Evolutionary conservation across 768 basidiomycete species (phyloP), one percentile per base, ranked within the genome.

Genomic region (Paxillus rubicundulus): DNA sequence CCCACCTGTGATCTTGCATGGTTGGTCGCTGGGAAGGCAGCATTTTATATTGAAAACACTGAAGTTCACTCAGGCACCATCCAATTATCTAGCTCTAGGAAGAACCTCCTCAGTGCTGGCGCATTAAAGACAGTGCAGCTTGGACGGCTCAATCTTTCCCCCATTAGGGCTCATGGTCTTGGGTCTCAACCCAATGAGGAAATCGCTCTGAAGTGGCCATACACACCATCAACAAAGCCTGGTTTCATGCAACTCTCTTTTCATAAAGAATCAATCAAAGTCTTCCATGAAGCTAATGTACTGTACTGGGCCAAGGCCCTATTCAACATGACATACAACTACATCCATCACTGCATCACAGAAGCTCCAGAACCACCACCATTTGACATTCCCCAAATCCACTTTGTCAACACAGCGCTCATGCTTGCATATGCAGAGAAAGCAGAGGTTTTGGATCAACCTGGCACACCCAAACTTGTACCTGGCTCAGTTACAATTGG

Each of bases 231-330:
- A 1, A 8, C 0, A 37, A 37, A n/a, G n/a, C n/a, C n/a, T n/a
- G n/a, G n/a, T n/a, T n/a, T n/a, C n/a, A n/a, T n/a, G n/a, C n/a
- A n/a, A n/a, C n/a, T n/a, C n/a, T n/a, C n/a, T n/a, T n/a, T 21
- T 2, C 12, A 5, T 2, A 38, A 53, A 0, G 37, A 53, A 7
- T 20, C 39, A 9, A 10, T 38, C 8, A 53, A 47, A 30, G 24
- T 47, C 21, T n/a, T 10, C 20, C 28, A n/a, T 6, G 54, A 55
- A 33, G 56, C 43, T 5, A 58, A 54, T 16, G 14, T 54, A 5
- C 38, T 54, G 30, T 54, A 58, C 38, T 58, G 57, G 57, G 44
- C 57, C 2, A 37, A 46, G 10, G 34, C 53, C 2, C 41, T 58
- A 0, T 9, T 58, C 4, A 33, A 40, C 13, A 28, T 52, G 30